A percentile compares a stretch with the other conserved stretches of the same genome.
phyloP scores from a whole-genome alignment of 2,329 filamentous ascomycete species.

The Aspergillus fructus region DNA sequence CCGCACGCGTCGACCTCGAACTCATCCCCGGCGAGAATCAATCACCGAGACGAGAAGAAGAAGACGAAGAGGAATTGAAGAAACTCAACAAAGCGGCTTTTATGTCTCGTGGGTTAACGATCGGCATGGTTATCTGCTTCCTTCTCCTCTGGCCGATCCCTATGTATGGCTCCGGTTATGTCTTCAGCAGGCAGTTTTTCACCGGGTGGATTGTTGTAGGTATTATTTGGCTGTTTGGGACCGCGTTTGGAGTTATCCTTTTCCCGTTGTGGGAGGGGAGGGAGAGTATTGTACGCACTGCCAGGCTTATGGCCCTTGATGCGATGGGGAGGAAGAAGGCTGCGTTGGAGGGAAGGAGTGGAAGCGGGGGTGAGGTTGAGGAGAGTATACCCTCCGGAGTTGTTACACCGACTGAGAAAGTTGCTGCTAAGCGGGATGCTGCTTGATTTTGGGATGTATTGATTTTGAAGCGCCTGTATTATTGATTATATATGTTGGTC shows the following conservation, averaged over 20 bases:
- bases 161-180: constrained; percentile 78
- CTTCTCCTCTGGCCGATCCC: constrained; percentile 90
- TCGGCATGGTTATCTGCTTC: constrained; percentile 66
- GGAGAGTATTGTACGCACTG: constrained; percentile 61
- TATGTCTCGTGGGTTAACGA: constrained; percentile 59
- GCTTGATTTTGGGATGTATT: background rate
- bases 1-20: constrained; percentile 66
- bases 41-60: constrained; percentile 37
- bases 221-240: constrained; percentile 78
- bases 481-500: too few species aligned
- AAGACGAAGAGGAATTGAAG: constrained; percentile 43
- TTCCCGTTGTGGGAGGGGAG: constrained; percentile 82
- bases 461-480: background rate
- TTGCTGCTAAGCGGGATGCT: constrained; percentile 23
- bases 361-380: constrained; percentile 35
- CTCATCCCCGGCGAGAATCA: constrained; percentile 55
- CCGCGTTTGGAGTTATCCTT: constrained; percentile 69
- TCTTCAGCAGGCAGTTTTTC: constrained; percentile 81
- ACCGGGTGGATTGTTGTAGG: constrained; percentile 76
- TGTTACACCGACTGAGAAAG: constrained; percentile 50
- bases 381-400: constrained; percentile 40
- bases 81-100: constrained; percentile 55
- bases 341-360: constrained; percentile 25
- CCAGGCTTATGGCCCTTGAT: constrained; percentile 63
- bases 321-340: constrained; percentile 44